Evolutionary conservation across 139 green algal species (phyloP), one percentile per base, ranked within the genome.

Genomic region (Asterochloris sp.): DNA sequence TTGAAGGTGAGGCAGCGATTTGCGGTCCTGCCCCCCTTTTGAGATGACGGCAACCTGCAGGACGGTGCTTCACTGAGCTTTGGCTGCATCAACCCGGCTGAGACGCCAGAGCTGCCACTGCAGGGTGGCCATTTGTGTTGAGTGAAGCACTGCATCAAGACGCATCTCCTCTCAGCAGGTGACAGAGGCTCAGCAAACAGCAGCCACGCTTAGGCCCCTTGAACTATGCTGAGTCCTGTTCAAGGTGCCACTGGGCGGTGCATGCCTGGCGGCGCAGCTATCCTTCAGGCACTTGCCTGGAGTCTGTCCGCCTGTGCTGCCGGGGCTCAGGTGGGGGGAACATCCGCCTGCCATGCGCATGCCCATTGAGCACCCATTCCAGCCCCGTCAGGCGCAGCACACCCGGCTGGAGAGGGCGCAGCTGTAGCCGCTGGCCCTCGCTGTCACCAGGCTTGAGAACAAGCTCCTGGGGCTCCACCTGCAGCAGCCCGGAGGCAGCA

Each of bases 321-420:
- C 63, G 63, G 19, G 87, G 84, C 16, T 82, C 84, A 19, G 83
- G 86, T 21, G 88, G 82, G 47, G 88, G 77, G 82, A 96, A 95
- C 14, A 79, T 28, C 6, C 75, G 76, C 19, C 38, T 62, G 12
- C 93, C 92, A 61, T 87, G 78, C 11, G 87, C 90, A 0, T 79
- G 68, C 28, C 87, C 93, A 79, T 89, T 87, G 73, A 96, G 85
- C 75, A 88, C 62, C 93, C 93, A 96, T 1, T 77, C 27, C 17
- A 95, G 81, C 10, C 92, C 93, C 4, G 76, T 78, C 54, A 96
- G 81, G 12, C 84, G 88, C 78, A 98, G 82, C 82, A 82, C 86
- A 29, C 93, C 94, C 10, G 90, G 78, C 60, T 78, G 69, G 27
- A 85, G 84, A 11, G 94, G 82, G 82, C 84, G 61, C 77, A 92